Evolutionary conservation across 768 basidiomycete species (phyloP), one percentile per base, ranked within the genome.

Genomic region (Albatrellus ellisii): DNA sequence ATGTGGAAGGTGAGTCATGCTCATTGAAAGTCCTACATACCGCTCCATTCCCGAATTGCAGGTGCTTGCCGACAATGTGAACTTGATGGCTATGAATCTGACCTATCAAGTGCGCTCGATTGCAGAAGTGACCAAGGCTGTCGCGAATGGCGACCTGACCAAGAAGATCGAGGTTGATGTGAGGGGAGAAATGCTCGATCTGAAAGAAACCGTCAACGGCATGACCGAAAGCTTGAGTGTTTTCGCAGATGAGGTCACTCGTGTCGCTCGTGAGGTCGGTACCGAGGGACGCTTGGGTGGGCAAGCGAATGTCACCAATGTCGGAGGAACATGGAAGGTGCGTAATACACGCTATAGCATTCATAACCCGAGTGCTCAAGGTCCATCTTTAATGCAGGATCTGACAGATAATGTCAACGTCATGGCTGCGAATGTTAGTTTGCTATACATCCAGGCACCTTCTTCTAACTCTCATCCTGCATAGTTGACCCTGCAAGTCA

Each of bases 271-370:
- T 49, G 91, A 98, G 62, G 95, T 98, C 56, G 95, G 95, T 22
- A 97, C 92, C 6, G 95, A 98, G 57, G 95, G 94, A 26, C 73
- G 79, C 51, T 68, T 98, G 54, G 95, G 94, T 39, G 94, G 92
- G 8, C 92, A 94, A 53, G 95, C 92, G 1, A 72, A 80, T 41
- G 95, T 98, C 27, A 82, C 80, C 47, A 87, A 90, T 55, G 89
- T 99, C 34, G 87, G 88, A 45, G 95, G 95, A 37, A 94, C 89
- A 0, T 98, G 95, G 95, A 90, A 90, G 67, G 70, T 67, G 45
- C 41, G 35, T 36, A n/a, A 4, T 12, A n/a, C 25, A 15, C 12
- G 2, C 18, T 10, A 9, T 15, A n/a, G n/a, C 9, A 39, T 20
- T 15, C 18, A 6, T 29, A 11, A 24, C 22, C 26, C 28, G 9